Evolutionary conservation across 2,329 filamentous ascomycete species (phyloP), one percentile per base, ranked within the genome.

Genomic region (Botrytis paeoniae): DNA sequence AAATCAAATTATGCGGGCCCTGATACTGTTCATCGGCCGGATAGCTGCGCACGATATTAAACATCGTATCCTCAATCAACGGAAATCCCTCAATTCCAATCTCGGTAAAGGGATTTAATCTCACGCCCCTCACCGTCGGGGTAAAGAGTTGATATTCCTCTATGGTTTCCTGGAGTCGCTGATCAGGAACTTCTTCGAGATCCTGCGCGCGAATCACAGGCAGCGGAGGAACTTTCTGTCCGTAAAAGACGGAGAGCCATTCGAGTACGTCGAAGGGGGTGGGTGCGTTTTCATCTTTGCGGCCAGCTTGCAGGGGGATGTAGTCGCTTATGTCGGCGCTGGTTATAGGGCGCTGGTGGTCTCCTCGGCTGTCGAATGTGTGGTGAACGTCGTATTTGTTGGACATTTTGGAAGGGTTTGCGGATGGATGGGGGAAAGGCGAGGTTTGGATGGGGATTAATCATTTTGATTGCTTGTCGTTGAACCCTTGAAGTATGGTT

Each of bases 331-430:
- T 69, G 20, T 69, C 65, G 20, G 5, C 25, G 7, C 37, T 20
- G 5, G 9, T 20, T n/a, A 10, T 7, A 1, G 16, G n/a, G 29
- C 4, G n/a, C 18, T 32, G 18, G 48, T 0, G 1, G 3, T 3
- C 1, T 18, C 16, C 48, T n/a, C 48, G 48, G 1, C 6, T 12
- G n/a, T 69, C 65, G 4, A 16, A 32, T 32, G 48, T 57, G 4
- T 29, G 39, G 39, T 69, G 65, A 2, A 29, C 1, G 10, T 6
- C 18, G 22, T 57, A 57, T 10, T 8, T 12, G 16, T 25, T 9
- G 2, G 65, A 57, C 65, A 69, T 69, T 16, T 14, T 32, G 35
- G 39, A 3, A 1, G 0, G 2, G 25, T 54, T 45, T 35, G 22
- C 9, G 51, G 37, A 9, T 68, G 6, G 18, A 32, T 29, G n/a